phyloP scores from a whole-genome alignment of 2,329 filamentous ascomycete species.

The Penicillium sp. region DNA sequence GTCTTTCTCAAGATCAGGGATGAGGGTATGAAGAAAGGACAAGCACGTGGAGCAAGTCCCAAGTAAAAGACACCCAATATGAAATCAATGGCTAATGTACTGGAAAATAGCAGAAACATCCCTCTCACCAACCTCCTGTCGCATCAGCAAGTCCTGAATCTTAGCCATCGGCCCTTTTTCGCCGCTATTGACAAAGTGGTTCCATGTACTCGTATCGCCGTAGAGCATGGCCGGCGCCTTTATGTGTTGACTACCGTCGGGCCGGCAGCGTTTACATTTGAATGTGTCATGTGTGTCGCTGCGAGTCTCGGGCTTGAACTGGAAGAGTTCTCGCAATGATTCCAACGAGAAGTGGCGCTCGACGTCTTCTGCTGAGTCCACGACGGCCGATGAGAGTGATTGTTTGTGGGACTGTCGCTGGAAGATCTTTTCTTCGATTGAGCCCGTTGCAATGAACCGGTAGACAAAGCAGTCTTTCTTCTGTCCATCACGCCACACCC shows the following conservation, averaged over 20 bases:
- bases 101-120: constrained; percentile 95
- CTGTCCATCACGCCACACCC: constrained; percentile 97
- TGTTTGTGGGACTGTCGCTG: constrained; percentile 98
- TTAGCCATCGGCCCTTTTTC: constrained; percentile 61
- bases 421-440: constrained; percentile 99
- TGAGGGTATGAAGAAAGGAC: background rate
- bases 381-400: constrained; percentile 89
- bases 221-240: constrained; percentile 95
- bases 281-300: constrained; percentile 98
- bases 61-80: background rate
- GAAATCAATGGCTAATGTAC: constrained; percentile 82
- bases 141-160: constrained; percentile 85
- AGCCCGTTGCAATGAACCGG: constrained; percentile 96
- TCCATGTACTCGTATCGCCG: constrained; percentile 98
- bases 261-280: constrained; percentile 92
- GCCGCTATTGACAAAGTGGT: constrained; percentile 82
- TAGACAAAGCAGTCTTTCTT: constrained; percentile 99
- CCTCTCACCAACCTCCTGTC: constrained; percentile 72
- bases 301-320: constrained; percentile 75
- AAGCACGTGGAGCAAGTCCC: background rate
- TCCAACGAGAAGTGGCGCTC: constrained; percentile 94
- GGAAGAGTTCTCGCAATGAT: constrained; percentile 85
- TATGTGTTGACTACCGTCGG: constrained; percentile 77
- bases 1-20: background rate
- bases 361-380: constrained; percentile 93